Evolutionary conservation across 495 filamentous ascomycete genomes (phyloP).

Genomic region (Halenospora varia): DNA sequence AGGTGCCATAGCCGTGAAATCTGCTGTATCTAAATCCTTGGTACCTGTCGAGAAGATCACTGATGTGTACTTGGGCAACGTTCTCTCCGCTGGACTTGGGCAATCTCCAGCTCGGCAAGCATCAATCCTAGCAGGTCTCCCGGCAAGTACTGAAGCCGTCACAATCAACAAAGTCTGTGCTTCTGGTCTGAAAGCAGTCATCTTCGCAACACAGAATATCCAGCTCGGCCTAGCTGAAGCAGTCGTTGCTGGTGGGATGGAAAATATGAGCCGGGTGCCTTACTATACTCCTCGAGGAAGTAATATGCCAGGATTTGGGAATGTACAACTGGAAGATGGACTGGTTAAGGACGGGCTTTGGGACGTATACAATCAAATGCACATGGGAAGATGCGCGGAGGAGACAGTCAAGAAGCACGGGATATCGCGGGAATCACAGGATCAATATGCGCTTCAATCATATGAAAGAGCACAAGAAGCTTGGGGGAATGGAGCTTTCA

Average conservation of each 20-base stretch:
- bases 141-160: slow-evolving; percentile 70
- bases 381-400: slow-evolving; percentile 98
- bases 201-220: slow-evolving; percentile 87
- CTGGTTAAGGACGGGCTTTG: slow-evolving; percentile 92
- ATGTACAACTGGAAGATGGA: slow-evolving; percentile 83
- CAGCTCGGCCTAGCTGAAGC: slow-evolving; percentile 83
- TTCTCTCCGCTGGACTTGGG: slow-evolving; percentile 77
- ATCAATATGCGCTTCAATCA: slow-evolving; percentile 81
- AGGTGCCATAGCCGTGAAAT: slow-evolving; percentile 82
- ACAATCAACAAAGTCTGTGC: slow-evolving; percentile 98
- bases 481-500: slow-evolving; percentile 77
- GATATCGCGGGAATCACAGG: slow-evolving; percentile 78
- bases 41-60: slow-evolving; percentile 73
- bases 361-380: slow-evolving; percentile 94
- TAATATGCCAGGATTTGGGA: slow-evolving; percentile 75
- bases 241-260: slow-evolving; percentile 91
- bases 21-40: slow-evolving; percentile 76
- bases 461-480: slow-evolving; percentile 85
- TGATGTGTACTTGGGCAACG: slow-evolving; percentile 96
- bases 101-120: slow-evolving; percentile 94
- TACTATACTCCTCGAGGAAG: slow-evolving; percentile 84
- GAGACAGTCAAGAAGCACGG: slow-evolving; percentile 83
- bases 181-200: slow-evolving; percentile 88
- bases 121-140: slow-evolving; percentile 79
- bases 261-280: slow-evolving; percentile 92